Evolutionary conservation across 495 filamentous ascomycete species (phyloP), one percentile per base, ranked within the genome.

Genomic region (Endocarpon pusillum): DNA sequence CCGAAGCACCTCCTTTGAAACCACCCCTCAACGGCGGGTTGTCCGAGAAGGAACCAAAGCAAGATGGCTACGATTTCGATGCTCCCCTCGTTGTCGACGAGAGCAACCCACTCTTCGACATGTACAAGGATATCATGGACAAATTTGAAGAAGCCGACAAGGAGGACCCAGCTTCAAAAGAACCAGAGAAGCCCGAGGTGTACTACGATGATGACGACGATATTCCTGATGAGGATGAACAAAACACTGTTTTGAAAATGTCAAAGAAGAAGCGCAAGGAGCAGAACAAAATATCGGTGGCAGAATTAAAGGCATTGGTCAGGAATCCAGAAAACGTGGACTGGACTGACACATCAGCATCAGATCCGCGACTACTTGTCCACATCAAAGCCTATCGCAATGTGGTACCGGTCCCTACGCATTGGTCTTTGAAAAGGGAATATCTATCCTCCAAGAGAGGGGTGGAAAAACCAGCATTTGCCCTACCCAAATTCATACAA

Each of bases 381-480:
- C 81, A 89, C 42, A 81, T 97, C 58, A 97, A 96, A 53, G 77
- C 81, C 3, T 79, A 91, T 57, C 75, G 87, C 30, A 97, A 97
- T 54, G 82, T 93, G 21, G 85, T 97, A 7, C 89, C 89, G 1
- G 89, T 97, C 2, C 89, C 89, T 4, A 61, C 65, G 16, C 89
- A 97, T 49, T 97, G 89, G 89, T 81, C 79, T 0, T 58, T 96
- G 19, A 97, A 97, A 58, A 71, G 89, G 19, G 89, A 97, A 51
- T 97, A 97, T 49, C 67, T 97, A 3, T 94, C 85, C 1, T 91
- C 82, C 24, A 97, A 97, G 48, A 68, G 89, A 21, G 89, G 89
- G 47, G 78, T 97, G 29, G 89, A 97, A 53, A 97, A 97, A 52
- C 66, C 87, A 1, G 75, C 86, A 1, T 97, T 94, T 48, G 69